Evolutionary conservation across 768 basidiomycete species (phyloP).

Genomic region (Xanthoconium purpureum): DNA sequence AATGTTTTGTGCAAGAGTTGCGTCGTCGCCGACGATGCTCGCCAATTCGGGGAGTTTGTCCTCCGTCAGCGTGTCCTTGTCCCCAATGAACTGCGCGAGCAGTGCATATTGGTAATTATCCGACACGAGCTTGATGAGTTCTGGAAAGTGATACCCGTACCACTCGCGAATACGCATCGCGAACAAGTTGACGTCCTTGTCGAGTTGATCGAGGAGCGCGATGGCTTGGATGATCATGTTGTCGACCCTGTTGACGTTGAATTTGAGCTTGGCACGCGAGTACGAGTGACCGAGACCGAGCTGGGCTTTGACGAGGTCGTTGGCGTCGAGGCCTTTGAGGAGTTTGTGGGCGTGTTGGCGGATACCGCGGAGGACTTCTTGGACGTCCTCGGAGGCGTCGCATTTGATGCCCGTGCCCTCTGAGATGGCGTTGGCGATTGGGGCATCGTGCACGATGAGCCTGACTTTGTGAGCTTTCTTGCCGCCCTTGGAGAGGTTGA

Average conservation of each 20-base stretch:
- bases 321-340: constrained; percentile 81
- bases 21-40: constrained; percentile 77
- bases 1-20: constrained; percentile 85
- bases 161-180: constrained; percentile 98
- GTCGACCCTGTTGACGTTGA: constrained; percentile 93
- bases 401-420: constrained; percentile 68
- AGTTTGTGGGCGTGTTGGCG: constrained; percentile 89
- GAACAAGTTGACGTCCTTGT: constrained; percentile 99
- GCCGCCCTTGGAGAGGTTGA: constrained; percentile 72
- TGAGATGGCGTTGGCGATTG: constrained; percentile 76
- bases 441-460: constrained; percentile 76
- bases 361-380: constrained; percentile 88
- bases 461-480: constrained; percentile 66
- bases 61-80: constrained; percentile 78
- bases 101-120: constrained; percentile 95
- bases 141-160: constrained; percentile 99
- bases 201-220: constrained; percentile 94
- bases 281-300: constrained; percentile 97
- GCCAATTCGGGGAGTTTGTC: constrained; percentile 79
- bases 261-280: constrained; percentile 96
- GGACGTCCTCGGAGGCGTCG: constrained; percentile 75
- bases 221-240: constrained; percentile 99
- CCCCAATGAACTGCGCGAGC: constrained; percentile 80
- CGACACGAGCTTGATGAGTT: constrained; percentile 87
- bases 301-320: constrained; percentile 89